Conservation (phyloP, 164 flowering plant species). For the Tetrastigma voinierianum region DNA sequence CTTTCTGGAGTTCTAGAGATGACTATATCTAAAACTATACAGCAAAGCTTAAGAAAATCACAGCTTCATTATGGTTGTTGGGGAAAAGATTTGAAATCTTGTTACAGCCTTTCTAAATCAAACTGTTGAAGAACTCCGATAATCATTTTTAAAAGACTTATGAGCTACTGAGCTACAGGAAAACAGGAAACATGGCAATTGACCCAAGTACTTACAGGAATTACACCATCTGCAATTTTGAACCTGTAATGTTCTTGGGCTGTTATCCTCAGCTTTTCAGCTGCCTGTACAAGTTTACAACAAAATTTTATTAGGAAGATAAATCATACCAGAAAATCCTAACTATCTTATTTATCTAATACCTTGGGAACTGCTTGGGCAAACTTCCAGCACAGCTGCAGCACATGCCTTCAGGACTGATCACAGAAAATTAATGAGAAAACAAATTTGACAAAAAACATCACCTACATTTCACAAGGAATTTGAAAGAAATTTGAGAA, state of each 20-base stretch:
- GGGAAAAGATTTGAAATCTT: no score
- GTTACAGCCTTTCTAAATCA: no score
- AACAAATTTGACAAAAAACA: neutral
- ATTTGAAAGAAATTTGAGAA: neutral
- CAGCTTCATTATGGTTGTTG: no score
- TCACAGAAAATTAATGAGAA: neutral
- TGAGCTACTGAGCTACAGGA: neutral
- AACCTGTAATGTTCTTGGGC: conserved; percentile 26
- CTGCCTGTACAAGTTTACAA: conserved; percentile 25
- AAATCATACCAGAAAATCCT: neutral
- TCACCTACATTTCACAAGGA: neutral
- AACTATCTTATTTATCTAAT: conserved; percentile 6
- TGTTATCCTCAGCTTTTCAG: conserved; percentile 33
- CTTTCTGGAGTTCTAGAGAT: no score
- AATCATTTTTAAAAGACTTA: no score
- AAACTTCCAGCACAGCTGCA: conserved; percentile 35
- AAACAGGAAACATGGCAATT: neutral
- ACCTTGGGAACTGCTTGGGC: conserved; percentile 36
- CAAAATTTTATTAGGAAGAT: neutral
- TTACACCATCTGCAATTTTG: conserved; percentile 35
- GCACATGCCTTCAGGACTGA: conserved; percentile 43
- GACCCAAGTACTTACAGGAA: conserved; percentile 21
- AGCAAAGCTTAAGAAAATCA: no score
- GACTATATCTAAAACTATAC: no score
- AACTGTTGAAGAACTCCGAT: no score